Evolutionary conservation across 768 basidiomycete genomes (phyloP).

Genomic region (Wakefieldia striispora): DNA sequence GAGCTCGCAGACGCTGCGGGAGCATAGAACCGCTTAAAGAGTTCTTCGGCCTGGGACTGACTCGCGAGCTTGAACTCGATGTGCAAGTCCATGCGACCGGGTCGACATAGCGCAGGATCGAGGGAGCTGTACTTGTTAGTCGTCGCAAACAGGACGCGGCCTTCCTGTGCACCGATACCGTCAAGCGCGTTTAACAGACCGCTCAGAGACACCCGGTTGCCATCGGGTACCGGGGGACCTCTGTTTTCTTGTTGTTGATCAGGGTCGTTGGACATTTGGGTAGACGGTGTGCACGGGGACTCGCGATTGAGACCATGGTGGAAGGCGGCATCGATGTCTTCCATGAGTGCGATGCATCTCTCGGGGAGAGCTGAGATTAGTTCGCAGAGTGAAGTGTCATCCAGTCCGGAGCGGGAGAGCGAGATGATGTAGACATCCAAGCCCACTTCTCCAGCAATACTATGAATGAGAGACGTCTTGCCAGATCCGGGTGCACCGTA

Average conservation of each 20-base stretch:
- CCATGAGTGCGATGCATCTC: constrained; percentile 74
- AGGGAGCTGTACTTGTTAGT: constrained; percentile 71
- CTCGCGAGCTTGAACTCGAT: constrained; percentile 77
- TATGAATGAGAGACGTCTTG: constrained; percentile 76
- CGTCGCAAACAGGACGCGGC: constrained; percentile 77
- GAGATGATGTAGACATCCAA: constrained; percentile 74
- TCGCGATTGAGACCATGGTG: constrained; percentile 40
- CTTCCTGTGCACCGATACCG: constrained; percentile 77
- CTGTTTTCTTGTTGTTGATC: constrained; percentile 12
- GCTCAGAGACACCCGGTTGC: constrained; percentile 56
- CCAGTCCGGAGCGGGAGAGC: constrained; percentile 58
- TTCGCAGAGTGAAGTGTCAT: constrained; percentile 56
- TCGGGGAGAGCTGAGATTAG: constrained; percentile 65
- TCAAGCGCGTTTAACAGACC: constrained; percentile 80
- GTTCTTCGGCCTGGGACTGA: constrained; percentile 59
- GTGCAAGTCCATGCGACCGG: constrained; percentile 80
- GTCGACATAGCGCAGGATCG: constrained; percentile 72
- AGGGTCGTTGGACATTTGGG: not conserved
- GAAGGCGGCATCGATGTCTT: constrained; percentile 83
- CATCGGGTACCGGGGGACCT: constrained; percentile 9
- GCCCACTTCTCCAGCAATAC: constrained; percentile 73
- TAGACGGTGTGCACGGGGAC: not conserved
- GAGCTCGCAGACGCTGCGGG: constrained; percentile 26
- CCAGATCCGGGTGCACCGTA: constrained; percentile 77
- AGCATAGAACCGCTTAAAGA: constrained; percentile 69